phyloP scores from a whole-genome alignment of 202 grass and related monocot species.

The Schoenoplectus tabernaemontani region DNA sequence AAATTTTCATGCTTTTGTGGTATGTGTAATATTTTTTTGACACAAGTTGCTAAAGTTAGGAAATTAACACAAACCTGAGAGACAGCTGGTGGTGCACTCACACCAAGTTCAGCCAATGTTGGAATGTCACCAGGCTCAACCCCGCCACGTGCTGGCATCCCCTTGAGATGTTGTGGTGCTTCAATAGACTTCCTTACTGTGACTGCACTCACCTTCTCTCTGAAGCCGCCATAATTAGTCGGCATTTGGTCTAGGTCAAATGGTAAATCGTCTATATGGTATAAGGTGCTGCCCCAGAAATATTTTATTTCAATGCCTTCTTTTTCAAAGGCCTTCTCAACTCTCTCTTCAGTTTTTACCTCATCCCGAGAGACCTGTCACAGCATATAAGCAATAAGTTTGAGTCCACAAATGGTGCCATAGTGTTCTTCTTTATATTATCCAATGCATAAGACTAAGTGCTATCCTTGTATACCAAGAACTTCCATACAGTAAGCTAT shows the following conservation, averaged over 20 bases:
- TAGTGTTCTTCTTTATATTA: neutral
- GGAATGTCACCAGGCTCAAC: slow-evolving; percentile 83
- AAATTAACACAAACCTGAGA: slow-evolving; percentile 36
- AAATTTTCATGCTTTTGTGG: neutral
- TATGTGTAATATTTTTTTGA: neutral
- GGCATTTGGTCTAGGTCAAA: slow-evolving; percentile 69
- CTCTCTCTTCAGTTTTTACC: slow-evolving; percentile 53
- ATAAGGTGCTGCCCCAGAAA: slow-evolving; percentile 94
- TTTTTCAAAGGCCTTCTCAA: slow-evolving; percentile 67
- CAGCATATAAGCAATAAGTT: neutral
- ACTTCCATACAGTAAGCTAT: neutral
- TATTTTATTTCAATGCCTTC: slow-evolving; percentile 86
- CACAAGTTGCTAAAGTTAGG: neutral
- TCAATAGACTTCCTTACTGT: slow-evolving; percentile 60
- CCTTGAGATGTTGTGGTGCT: slow-evolving; percentile 65
- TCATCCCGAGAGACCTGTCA: slow-evolving; percentile 54
- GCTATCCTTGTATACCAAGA: neutral
- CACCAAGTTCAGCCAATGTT: slow-evolving; percentile 58
- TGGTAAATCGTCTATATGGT: slow-evolving; percentile 78
- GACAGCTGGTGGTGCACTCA: slow-evolving; percentile 37
- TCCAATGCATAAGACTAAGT: neutral
- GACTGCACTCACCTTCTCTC: slow-evolving; percentile 55
- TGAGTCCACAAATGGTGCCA: neutral
- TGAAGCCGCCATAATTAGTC: slow-evolving; percentile 61
- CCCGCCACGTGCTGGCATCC: slow-evolving; percentile 62